These are phyloP conservation scores for Pharnaceum exiguum DNA, from an alignment of 148 eudicot species.

Conservation along the genomic window DNA sequence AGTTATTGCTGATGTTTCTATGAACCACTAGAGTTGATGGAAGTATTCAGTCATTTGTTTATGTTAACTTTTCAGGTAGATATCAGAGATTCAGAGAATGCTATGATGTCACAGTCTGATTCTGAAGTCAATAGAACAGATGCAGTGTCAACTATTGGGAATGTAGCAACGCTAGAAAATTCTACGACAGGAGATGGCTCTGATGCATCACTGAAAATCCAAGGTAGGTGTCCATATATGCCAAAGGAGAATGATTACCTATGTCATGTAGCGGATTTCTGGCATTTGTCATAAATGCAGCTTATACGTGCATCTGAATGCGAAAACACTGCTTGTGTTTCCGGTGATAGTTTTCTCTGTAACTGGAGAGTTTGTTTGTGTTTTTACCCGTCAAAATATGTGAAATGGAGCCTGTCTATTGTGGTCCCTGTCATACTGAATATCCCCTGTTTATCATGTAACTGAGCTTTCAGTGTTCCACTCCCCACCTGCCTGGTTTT, in stretches of 20 bases:
- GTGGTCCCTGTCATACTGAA: too few relatives aligned
- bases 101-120: background rate
- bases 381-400: too few relatives aligned
- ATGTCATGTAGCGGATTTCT: background rate
- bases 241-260: background rate
- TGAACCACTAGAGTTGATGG: background rate
- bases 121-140: constrained; percentile 2
- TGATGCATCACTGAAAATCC: constrained; percentile 14
- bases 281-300: background rate
- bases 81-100: constrained; percentile 3
- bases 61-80: constrained; percentile 15
- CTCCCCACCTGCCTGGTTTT: background rate
- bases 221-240: constrained; percentile 18
- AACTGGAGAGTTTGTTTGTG: too few relatives aligned
- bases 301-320: too few relatives aligned
- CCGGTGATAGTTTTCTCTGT: too few relatives aligned
- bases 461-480: too few relatives aligned
- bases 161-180: constrained; percentile 7
- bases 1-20: background rate
- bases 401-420: too few relatives aligned
- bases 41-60: background rate
- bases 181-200: constrained; percentile 11
- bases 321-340: too few relatives aligned
- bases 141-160: background rate
- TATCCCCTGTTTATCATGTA: too few relatives aligned